A percentile compares a stretch with the other conserved stretches of the same genome.
Evolutionary conservation across 164 flowering plant species (phyloP).

Genomic region (Pachysandra terminalis): DNA sequence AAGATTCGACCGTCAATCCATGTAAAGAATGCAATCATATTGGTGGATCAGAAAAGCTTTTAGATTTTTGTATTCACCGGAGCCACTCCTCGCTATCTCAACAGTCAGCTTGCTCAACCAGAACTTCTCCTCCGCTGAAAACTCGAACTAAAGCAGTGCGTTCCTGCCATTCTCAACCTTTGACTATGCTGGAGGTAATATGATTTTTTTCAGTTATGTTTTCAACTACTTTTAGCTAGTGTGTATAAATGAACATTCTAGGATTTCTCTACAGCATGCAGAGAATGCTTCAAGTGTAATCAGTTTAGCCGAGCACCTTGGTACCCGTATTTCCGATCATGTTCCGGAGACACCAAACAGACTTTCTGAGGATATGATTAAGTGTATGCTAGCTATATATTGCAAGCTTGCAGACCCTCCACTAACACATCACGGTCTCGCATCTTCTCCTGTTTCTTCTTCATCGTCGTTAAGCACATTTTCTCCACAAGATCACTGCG

Average conservation of each 20-base stretch:
- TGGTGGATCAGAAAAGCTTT: slow-evolving; percentile 28
- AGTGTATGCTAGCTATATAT: slow-evolving; percentile 67
- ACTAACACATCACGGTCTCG: slow-evolving; percentile 40
- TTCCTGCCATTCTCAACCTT: slow-evolving; percentile 86
- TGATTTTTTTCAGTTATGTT: not conserved
- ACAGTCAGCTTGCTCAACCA: slow-evolving; percentile 38
- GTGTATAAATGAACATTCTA: not conserved
- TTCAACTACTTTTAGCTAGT: not conserved
- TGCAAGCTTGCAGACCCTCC: slow-evolving; percentile 80
- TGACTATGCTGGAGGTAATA: slow-evolving; percentile 73
- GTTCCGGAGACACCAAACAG: slow-evolving; percentile 60
- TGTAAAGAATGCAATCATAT: slow-evolving; percentile 25
- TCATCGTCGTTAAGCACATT: slow-evolving; percentile 64
- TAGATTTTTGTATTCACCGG: slow-evolving; percentile 60
- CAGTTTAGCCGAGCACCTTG: slow-evolving; percentile 70
- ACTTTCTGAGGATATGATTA: slow-evolving; percentile 84
- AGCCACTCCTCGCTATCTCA: slow-evolving; percentile 79
- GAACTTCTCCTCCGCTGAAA: slow-evolving; percentile 54
- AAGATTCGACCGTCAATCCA: slow-evolving; percentile 15
- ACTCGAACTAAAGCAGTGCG: slow-evolving; percentile 44
- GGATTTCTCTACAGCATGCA: slow-evolving; percentile 35
- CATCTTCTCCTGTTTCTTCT: slow-evolving; percentile 82
- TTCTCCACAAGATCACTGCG: slow-evolving; percentile 69
- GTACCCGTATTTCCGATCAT: slow-evolving; percentile 43
- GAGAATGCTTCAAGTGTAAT: slow-evolving; percentile 39